Evolutionary conservation across 2,329 filamentous ascomycete species (phyloP).

Genomic region (Aureobasidium sp.): DNA sequence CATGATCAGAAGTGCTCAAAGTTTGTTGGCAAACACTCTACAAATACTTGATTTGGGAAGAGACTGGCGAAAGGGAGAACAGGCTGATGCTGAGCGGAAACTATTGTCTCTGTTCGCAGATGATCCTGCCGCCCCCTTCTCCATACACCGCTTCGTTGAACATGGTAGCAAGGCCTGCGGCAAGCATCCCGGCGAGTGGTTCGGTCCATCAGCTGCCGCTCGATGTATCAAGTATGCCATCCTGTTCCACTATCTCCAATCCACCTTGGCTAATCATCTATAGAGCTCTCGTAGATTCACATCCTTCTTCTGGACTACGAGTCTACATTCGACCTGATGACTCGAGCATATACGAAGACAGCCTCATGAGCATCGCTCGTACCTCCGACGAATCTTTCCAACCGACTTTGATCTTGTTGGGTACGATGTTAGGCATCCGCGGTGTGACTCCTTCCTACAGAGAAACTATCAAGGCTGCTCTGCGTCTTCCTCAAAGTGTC

Average conservation of each 20-base stretch:
- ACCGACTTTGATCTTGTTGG: constrained; percentile 82
- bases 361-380: constrained; percentile 70
- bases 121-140: constrained; percentile 77
- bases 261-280: constrained; percentile 18
- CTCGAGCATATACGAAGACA: constrained; percentile 88
- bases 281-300: constrained; percentile 67
- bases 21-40: constrained; percentile 81
- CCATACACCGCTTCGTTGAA: constrained; percentile 87
- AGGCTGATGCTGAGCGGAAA: constrained; percentile 51
- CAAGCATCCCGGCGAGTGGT: constrained; percentile 96
- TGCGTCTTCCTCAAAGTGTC: constrained; percentile 87
- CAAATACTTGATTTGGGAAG: constrained; percentile 66
- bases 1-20: constrained; percentile 96
- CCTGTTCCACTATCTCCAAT: constrained; percentile 14
- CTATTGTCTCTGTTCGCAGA: constrained; percentile 83
- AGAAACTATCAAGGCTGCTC: constrained; percentile 76
- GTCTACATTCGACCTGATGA: constrained; percentile 89
- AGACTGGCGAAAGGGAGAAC: constrained; percentile 68
- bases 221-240: constrained; percentile 77
- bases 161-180: constrained; percentile 82
- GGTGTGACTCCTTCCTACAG: constrained; percentile 92
- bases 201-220: constrained; percentile 93
- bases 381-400: constrained; percentile 60
- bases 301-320: constrained; percentile 55
- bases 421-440: constrained; percentile 85